phyloP scores from a whole-genome alignment of 129 eudicot genomes.

The Calendula officinalis region DNA sequence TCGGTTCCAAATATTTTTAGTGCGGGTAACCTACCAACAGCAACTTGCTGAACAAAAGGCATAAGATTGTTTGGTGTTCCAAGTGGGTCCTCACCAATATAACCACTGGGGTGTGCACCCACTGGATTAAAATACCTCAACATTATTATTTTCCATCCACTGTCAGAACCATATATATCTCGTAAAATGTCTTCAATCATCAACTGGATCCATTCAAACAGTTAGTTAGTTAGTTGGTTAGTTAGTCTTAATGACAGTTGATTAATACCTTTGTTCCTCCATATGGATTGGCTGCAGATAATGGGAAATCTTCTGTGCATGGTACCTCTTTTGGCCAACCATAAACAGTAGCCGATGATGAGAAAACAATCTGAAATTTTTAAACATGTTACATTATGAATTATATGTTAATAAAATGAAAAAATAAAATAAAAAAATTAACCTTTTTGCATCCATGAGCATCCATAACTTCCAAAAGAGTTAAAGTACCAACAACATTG shows the following conservation, averaged over 20 bases:
- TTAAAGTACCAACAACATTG: conserved; percentile 76
- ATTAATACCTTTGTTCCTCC: conserved; percentile 79
- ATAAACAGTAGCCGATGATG: conserved; percentile 85
- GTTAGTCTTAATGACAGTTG: not conserved
- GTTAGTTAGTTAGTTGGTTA: too few species aligned
- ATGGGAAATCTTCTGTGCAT: conserved; percentile 79
- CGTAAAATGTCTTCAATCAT: conserved; percentile 94
- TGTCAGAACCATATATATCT: conserved; percentile 62
- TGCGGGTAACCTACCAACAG: conserved; percentile 86
- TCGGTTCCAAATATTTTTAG: conserved; percentile 81
- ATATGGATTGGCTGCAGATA: conserved; percentile 77
- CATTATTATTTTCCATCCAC: conserved; percentile 80
- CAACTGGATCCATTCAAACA: conserved; percentile 45
- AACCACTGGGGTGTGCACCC: conserved; percentile 97
- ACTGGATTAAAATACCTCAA: conserved; percentile 95
- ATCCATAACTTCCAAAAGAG: conserved; percentile 85
- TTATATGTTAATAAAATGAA: too few species aligned
- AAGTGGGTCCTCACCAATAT: conserved; percentile 92
- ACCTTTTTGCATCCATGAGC: conserved; percentile 92
- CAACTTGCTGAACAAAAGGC: conserved; percentile 99
- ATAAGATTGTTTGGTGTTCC: conserved; percentile 96
- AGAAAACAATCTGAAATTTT: conserved; percentile 67
- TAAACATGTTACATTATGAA: not conserved
- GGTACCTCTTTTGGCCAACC: conserved; percentile 93
- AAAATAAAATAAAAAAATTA: not conserved